Conservation (phyloP, 2,329 filamentous ascomycete species). For the Botrytis cinerea region DNA sequence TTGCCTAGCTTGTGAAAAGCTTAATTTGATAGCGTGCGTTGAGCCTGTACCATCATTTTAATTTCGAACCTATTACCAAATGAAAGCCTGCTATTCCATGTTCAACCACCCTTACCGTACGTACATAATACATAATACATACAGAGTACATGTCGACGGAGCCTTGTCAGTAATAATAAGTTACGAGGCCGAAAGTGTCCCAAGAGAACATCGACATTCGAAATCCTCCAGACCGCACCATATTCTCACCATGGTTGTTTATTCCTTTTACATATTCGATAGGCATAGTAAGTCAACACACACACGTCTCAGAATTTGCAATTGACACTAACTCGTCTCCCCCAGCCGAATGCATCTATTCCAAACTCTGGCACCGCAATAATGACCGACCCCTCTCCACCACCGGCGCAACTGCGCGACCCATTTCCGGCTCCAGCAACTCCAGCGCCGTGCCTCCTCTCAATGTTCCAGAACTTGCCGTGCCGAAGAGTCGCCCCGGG, state of each 20-base stretch:
- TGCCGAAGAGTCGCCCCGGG: conserved; percentile 39
- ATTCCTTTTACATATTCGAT: conserved; percentile 99
- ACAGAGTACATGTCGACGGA: not conserved
- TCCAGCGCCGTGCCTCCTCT: conserved; percentile 45
- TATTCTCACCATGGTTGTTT: conserved; percentile 72
- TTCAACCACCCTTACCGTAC: not conserved
- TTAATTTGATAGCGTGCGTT: conserved; percentile 20
- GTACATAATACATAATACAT: not conserved
- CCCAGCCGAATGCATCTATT: conserved; percentile 95
- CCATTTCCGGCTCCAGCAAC: conserved; percentile 51
- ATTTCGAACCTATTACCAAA: not conserved
- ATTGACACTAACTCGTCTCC: conserved; percentile 23
- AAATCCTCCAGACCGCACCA: not conserved
- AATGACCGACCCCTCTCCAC: conserved; percentile 36
- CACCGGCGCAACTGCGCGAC: conserved; percentile 48
- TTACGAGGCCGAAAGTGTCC: conserved; percentile 2
- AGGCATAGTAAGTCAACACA: conserved; percentile 73
- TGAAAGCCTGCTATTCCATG: not conserved
- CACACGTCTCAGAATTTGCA: conserved; percentile 21
- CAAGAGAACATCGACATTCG: not conserved
- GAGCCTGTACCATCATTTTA: conserved; percentile 18
- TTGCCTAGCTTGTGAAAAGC: conserved; percentile 18
- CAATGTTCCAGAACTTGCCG: conserved; percentile 36
- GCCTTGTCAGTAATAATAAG: not conserved
- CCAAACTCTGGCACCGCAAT: conserved; percentile 68